A percentile compares a stretch with the other conserved stretches of the same genome.
Conservation (phyloP, 768 basidiomycete genomes). For the Pisolithus marmoratus region DNA sequence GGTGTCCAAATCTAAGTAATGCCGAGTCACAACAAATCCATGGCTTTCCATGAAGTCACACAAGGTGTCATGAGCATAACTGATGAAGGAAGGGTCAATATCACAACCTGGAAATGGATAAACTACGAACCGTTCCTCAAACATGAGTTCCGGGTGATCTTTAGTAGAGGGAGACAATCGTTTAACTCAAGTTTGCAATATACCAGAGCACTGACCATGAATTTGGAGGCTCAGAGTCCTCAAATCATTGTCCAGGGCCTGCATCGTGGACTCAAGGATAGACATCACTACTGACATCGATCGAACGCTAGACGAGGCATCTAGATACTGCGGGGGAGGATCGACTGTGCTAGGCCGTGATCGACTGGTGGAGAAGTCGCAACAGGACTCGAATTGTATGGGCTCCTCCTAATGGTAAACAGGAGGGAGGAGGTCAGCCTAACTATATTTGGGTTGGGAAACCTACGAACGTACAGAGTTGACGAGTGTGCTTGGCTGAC, state of each 20-base stretch:
- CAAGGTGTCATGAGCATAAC: conserved; percentile 67
- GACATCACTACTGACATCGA: conserved; percentile 35
- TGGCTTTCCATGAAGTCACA: conserved; percentile 60
- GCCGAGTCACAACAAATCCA: conserved; percentile 66
- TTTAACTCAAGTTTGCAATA: conserved; percentile 4
- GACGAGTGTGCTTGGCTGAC: neutral
- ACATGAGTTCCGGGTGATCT: conserved; percentile 65
- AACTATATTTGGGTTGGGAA: conserved; percentile 2
- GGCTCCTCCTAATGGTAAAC: conserved; percentile 11
- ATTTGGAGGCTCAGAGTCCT: conserved; percentile 65
- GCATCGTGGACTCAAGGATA: conserved; percentile 50
- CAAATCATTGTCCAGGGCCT: conserved; percentile 46
- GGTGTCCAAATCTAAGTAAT: conserved; percentile 66
- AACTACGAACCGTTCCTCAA: conserved; percentile 52
- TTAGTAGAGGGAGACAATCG: conserved; percentile 10
- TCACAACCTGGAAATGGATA: conserved; percentile 1
- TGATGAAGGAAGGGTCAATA: conserved; percentile 22
- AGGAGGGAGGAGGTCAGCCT: conserved; percentile 4
- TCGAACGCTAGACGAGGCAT: conserved; percentile 11
- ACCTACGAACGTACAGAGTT: neutral
- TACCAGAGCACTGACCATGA: conserved; percentile 45
- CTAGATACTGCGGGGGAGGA: conserved; percentile 39
- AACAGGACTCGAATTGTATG: conserved; percentile 35
- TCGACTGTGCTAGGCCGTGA: conserved; percentile 17
- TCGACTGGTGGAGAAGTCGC: conserved; percentile 36